Evolutionary conservation across 768 basidiomycete species (phyloP), one percentile per base, ranked within the genome.

Genomic region (Cyclocybe aegerita): DNA sequence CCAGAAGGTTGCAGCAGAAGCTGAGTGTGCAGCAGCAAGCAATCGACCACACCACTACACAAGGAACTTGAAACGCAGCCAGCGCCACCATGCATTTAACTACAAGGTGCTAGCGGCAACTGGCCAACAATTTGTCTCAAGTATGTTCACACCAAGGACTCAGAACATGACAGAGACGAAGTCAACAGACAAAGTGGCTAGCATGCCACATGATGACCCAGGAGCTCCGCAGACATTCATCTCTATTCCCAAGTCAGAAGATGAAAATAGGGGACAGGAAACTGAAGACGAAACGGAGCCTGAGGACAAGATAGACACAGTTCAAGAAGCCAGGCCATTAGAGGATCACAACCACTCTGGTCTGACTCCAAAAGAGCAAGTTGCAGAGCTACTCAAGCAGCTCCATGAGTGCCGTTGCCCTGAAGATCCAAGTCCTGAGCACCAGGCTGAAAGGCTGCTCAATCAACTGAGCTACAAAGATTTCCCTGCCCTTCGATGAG

Each of bases 401-500:
- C 34, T 53, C 14, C 2, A 37, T 12, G 35, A 50, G 29, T 23
- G 40, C 14, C 12, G 33, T 11, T 10, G 7, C 8, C 42, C 41
- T 16, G 23, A 38, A 11, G 50, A 55, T 52, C 47, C 56, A 35
- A 52, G 23, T 45, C 50, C 53, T 30, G 50, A 53, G 37, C 48
- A 39, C 16, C 14, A 23, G 7, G 39, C 50, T 29, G 55, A 59
- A 39, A 14, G 32, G 30, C 14, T 54, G 10, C 50, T 63, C 7
- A 49, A 54, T 45, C 37, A 23, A 17, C 39, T 63, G 9, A 44
- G 33, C 39, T 57, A 60, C 35, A 59, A 57, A 36, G 57, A 67
- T 39, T 57, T 60, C 38, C 53, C 54, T 14, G 31, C 30, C 33
- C 58, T 67, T n/a, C 48, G 50, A 14, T 23, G 43, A 10, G 65